A percentile compares a stretch with the other conserved stretches of the same genome.
These are phyloP conservation scores for Cryphonectria japonica DNA, from an alignment of 2,329 filamentous ascomycete species.

Conservation along the genomic window DNA sequence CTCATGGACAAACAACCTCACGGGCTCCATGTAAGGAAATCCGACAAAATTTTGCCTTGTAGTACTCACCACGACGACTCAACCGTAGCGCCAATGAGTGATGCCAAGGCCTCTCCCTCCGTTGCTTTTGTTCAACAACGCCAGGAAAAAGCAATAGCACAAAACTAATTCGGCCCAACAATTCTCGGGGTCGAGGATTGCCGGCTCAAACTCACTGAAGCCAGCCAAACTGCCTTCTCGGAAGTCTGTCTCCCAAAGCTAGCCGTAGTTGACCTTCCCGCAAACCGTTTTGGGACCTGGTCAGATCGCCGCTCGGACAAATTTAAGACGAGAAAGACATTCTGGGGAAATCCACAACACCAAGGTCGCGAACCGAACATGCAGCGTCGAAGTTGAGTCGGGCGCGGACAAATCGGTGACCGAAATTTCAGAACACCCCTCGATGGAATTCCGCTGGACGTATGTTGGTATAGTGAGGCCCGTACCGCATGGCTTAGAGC, in stretches of 20 bases:
- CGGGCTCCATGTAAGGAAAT: background rate
- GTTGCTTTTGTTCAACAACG: background rate
- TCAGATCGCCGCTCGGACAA: background rate
- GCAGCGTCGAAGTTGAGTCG: background rate
- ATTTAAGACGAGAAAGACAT: background rate
- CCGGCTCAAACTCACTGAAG: background rate
- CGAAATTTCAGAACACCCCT: constrained; percentile 2
- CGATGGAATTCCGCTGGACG: background rate
- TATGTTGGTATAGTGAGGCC: background rate
- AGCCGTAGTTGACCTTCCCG: background rate
- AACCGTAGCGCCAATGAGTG: background rate
- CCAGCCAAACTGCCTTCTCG: background rate
- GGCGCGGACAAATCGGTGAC: constrained; percentile 6
- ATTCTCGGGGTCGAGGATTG: background rate
- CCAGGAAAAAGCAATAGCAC: background rate
- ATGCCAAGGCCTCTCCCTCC: background rate
- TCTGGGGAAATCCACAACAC: constrained; percentile 1
- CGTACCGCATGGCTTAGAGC: background rate
- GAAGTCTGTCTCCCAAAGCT: background rate
- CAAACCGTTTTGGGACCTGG: background rate
- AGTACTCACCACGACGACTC: background rate
- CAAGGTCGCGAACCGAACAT: constrained; percentile 2
- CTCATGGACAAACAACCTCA: background rate
- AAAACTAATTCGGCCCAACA: background rate
- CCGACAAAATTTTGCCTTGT: background rate